A percentile compares a stretch with the other conserved stretches of the same genome.
These are phyloP conservation scores for Jamesozyma lodderae DNA, from an alignment of 805 yeast genomes.

Conservation along the genomic window DNA sequence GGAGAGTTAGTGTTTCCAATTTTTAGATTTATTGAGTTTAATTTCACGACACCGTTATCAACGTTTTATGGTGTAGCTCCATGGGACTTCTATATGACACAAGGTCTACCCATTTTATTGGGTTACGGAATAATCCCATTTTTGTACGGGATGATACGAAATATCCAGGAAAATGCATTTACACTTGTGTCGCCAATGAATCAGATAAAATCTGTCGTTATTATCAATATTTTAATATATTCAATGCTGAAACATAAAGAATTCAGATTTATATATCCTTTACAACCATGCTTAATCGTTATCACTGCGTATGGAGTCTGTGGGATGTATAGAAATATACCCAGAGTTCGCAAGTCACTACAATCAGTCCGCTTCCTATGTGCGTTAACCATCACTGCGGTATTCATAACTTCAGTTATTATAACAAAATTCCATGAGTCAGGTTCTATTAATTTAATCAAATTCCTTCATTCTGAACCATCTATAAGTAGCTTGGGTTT, in stretches of 20 bases:
- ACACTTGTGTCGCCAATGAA: conserved; percentile 6
- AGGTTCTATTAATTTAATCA: conserved; percentile 69
- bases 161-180: conserved; percentile 5
- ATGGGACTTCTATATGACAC: conserved; percentile 74
- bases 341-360: conserved; percentile 7
- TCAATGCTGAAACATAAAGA: conserved; percentile 79
- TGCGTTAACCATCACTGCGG: neutral
- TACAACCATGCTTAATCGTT: conserved; percentile 63
- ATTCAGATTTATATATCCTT: conserved; percentile 77
- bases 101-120: conserved; percentile 71
- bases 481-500: conserved; percentile 57
- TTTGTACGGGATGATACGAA: conserved; percentile 33
- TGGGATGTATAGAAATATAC: too few species aligned
- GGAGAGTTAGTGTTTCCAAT: conserved; percentile 50
- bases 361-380: neutral
- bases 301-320: conserved; percentile 37
- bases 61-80: conserved; percentile 80
- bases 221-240: conserved; percentile 44
- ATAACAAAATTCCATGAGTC: conserved; percentile 63
- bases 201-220: conserved; percentile 27
- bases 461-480: conserved; percentile 37
- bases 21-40: conserved; percentile 64
- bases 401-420: conserved; percentile 33
- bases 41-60: conserved; percentile 62
- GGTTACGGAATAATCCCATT: conserved; percentile 60